phyloP scores from a whole-genome alignment of 768 basidiomycete genomes.

The Boletus rubroflammeus region DNA sequence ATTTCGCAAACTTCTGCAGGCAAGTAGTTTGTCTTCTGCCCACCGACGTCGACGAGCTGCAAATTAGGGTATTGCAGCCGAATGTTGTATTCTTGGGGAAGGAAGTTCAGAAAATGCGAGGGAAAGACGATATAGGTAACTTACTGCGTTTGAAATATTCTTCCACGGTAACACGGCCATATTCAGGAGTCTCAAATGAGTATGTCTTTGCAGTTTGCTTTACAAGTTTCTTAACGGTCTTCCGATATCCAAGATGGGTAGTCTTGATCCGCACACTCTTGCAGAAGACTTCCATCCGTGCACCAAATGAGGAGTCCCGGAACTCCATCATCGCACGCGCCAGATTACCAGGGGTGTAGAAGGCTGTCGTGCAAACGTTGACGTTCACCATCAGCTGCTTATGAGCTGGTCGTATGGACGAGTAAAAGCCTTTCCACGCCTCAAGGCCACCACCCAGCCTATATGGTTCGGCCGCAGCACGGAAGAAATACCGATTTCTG shows the following conservation, averaged over 20 bases:
- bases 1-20: constrained; percentile 51
- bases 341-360: constrained; percentile 42
- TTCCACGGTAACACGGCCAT: constrained; percentile 42
- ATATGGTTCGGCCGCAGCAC: constrained; percentile 26
- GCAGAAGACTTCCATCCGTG: constrained; percentile 57
- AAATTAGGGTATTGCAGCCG: constrained; percentile 37
- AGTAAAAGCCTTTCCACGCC: constrained; percentile 54
- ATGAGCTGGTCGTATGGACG: constrained; percentile 38
- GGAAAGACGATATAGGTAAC: constrained; percentile 7
- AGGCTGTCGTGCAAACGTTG: constrained; percentile 51
- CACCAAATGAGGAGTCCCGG: constrained; percentile 51
- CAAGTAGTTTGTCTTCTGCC: constrained; percentile 38
- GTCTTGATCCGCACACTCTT: constrained; percentile 64
- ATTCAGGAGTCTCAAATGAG: constrained; percentile 39
- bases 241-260: constrained; percentile 69
- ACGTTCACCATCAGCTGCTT: constrained; percentile 53
- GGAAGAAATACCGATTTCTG: constrained; percentile 52
- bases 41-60: constrained; percentile 48
- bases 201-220: constrained; percentile 38
- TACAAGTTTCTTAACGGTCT: constrained; percentile 59
- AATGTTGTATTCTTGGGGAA: constrained; percentile 40
- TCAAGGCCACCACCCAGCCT: constrained; percentile 51
- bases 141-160: constrained; percentile 46
- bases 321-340: constrained; percentile 43
- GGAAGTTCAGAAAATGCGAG: background rate